Percentiles rank a stretch among this genome's conserved stretches.
These are phyloP conservation scores for Thielaviopsis punctulata DNA, from an alignment of 2,329 filamentous ascomycete species.

Conservation along the genomic window DNA sequence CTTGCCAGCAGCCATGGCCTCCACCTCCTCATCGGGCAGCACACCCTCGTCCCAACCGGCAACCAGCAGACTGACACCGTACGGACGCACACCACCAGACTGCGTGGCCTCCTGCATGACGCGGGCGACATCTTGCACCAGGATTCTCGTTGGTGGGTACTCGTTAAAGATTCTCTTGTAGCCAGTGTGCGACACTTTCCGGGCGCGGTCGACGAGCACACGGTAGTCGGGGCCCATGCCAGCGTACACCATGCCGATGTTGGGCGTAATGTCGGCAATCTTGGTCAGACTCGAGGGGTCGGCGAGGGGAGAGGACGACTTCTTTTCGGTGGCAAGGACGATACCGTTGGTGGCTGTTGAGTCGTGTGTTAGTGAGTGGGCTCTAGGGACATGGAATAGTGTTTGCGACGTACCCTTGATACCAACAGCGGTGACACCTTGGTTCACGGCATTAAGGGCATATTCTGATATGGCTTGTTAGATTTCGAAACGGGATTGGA, in stretches of 20 bases:
- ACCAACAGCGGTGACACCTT: conserved; percentile 92
- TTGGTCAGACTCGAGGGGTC: conserved; percentile 90
- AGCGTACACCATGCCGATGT: conserved; percentile 99
- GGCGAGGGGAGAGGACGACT: conserved; percentile 92
- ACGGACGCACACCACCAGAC: conserved; percentile 89
- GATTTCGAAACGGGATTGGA: background rate
- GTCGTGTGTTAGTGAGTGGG: conserved; percentile 14
- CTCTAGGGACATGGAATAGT: background rate
- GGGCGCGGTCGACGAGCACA: conserved; percentile 90
- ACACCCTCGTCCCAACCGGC: conserved; percentile 97
- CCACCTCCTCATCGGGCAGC: conserved; percentile 61
- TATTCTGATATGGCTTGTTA: conserved; percentile 48
- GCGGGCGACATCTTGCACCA: conserved; percentile 92
- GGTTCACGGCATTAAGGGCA: conserved; percentile 96
- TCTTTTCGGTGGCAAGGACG: conserved; percentile 97
- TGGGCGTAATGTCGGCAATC: conserved; percentile 92
- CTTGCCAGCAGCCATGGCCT: conserved; percentile 30
- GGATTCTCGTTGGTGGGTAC: conserved; percentile 97
- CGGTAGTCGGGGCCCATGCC: conserved; percentile 98
- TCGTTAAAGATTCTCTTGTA: conserved; percentile 99
- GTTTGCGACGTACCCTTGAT: conserved; percentile 62
- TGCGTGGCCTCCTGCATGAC: conserved; percentile 99
- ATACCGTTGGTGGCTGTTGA: conserved; percentile 84
- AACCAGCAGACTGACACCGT: conserved; percentile 87
- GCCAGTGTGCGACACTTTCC: conserved; percentile 92